Base-by-base conservation (phyloP, 129 eudicot species). In the Tagetes erecta region DNA sequence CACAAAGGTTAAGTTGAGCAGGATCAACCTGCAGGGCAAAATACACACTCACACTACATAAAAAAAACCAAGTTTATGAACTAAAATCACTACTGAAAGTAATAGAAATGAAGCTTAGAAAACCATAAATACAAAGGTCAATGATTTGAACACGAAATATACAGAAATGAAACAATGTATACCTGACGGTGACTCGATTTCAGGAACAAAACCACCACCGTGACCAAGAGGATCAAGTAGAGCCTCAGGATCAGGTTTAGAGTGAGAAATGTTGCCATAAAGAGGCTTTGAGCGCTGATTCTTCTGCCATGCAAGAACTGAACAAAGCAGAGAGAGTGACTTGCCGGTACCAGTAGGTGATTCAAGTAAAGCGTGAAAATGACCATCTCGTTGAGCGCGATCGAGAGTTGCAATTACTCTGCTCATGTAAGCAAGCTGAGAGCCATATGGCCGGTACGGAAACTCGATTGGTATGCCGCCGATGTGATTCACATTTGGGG, bases 271-370 rank as follows among this genome's bases (percentile, higher is more conserved):
- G 53, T 62, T 77, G 3, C 83, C 75, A 13, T 57, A 49, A 3
- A 42, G 53, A 69, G 60, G 47, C 70, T 83, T 90, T 6, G 67
- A 12, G 67, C 77, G 78, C 30, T 65, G 80, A 78, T 86, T 85
- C 75, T 78, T 80, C 75, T 90, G 98, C 98, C 98, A 94, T 2
- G 98, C 98, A 36, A 94, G 86, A 45, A 87, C 81, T 27, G 98
- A 90, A 83, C 98, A 94, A 20, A 94, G 97, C 20, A 94, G 82
- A 7, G 98, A 90, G 37, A 94, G 67, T 7, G 98, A 90, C 75
- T 94, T 94, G 27, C 98, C 98, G 0, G 97, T 94, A 12, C 98
- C 97, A 30, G 98, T 94, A 5, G 98, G 98, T 1, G 98, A 94
- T 80, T 94, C 98, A 56, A 94, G 97, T 53, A 94, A 76, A 13